phyloP scores from a whole-genome alignment of 495 filamentous ascomycete genomes.

The Hypoxylon subgilvum region DNA sequence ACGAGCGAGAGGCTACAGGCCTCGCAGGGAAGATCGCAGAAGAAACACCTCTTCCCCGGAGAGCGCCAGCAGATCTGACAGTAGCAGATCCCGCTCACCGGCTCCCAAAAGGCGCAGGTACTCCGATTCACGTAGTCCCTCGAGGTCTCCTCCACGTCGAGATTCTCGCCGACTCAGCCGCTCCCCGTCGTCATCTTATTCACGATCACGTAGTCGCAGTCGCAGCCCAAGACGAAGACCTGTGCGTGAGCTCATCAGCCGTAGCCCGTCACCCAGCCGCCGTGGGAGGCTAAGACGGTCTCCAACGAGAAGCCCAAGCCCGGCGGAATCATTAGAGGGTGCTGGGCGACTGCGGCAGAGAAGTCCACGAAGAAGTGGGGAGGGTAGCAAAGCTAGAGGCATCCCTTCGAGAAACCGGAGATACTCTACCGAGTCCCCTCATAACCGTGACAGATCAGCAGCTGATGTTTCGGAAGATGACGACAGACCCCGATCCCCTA shows the following conservation, averaged over 20 bases:
- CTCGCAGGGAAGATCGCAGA: constrained; percentile 38
- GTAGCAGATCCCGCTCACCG: constrained; percentile 41
- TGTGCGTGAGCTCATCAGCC: constrained; percentile 49
- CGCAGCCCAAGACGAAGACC: constrained; percentile 50
- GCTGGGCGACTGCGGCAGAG: constrained; percentile 34
- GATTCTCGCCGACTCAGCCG: constrained; percentile 42
- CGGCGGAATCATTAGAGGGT: constrained; percentile 45
- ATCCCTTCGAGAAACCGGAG: constrained; percentile 51
- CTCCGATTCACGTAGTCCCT: constrained; percentile 43
- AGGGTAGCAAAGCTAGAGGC: constrained; percentile 34
- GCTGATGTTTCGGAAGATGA: constrained; percentile 70
- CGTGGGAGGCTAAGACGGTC: constrained; percentile 51
- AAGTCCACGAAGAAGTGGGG: constrained; percentile 27
- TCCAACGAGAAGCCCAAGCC: constrained; percentile 49
- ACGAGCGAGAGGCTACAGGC: constrained; percentile 31
- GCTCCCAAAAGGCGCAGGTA: constrained; percentile 42
- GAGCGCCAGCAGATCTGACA: constrained; percentile 31
- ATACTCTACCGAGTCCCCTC: constrained; percentile 45
- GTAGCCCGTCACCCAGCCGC: constrained; percentile 46
- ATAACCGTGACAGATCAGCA: constrained; percentile 52
- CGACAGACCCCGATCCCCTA: constrained; percentile 53
- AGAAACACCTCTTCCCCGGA: constrained; percentile 39
- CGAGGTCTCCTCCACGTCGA: constrained; percentile 44
- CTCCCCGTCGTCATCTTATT: constrained; percentile 55
- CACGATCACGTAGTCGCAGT: constrained; percentile 47